phyloP scores from a whole-genome alignment of 257 asterid genomes.

The Voacanga thouarsii region DNA sequence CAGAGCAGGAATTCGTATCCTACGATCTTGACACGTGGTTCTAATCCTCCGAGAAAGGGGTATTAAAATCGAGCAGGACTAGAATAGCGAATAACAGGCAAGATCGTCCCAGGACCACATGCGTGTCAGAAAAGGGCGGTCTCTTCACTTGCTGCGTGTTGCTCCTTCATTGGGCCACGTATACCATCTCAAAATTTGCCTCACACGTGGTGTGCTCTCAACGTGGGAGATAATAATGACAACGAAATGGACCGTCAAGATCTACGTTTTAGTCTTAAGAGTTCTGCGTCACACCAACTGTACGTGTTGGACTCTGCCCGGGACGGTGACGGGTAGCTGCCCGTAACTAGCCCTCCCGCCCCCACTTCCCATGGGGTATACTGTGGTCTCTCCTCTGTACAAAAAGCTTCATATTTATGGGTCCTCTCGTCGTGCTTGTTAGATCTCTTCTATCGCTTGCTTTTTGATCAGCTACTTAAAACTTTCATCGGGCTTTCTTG shows the following conservation, averaged over 20 bases:
- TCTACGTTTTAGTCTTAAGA: slow-evolving; percentile 29
- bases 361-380: slow-evolving; percentile 38
- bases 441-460: slow-evolving; percentile 20
- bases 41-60: slow-evolving; percentile 29
- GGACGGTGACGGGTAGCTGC: slow-evolving; percentile 89
- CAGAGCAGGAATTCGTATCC: slow-evolving; percentile 31
- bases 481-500: neutral
- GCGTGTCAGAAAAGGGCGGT: slow-evolving; percentile 62
- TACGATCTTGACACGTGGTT: slow-evolving; percentile 68
- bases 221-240: neutral
- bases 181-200: neutral
- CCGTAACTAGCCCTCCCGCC: slow-evolving; percentile 31
- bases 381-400: slow-evolving; percentile 25
- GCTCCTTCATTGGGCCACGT: slow-evolving; percentile 59
- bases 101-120: slow-evolving; percentile 44
- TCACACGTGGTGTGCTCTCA: slow-evolving; percentile 45
- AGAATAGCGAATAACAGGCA: slow-evolving; percentile 35
- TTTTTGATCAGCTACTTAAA: neutral
- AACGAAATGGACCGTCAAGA: slow-evolving; percentile 28
- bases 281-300: slow-evolving; percentile 60
- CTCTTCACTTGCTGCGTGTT: slow-evolving; percentile 26
- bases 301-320: slow-evolving; percentile 71
- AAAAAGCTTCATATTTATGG: slow-evolving; percentile 23
- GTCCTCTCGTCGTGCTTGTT: neutral
- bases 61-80: slow-evolving; percentile 9